These are phyloP conservation scores for Rosa hybrid DNA, from an alignment of 331 rosid species.

Conservation along the genomic window DNA sequence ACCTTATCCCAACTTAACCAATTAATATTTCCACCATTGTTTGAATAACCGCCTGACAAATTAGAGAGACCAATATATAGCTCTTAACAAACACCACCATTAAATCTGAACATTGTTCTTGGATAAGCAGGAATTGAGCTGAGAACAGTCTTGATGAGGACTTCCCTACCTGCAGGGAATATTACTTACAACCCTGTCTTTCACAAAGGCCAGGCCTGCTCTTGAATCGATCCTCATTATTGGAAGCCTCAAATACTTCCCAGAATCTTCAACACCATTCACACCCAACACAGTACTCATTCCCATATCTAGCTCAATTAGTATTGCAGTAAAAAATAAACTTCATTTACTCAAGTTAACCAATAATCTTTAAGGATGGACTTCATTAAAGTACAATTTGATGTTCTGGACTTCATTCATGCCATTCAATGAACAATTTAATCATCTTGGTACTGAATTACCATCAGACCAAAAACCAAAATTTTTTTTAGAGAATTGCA, in stretches of 20 bases:
- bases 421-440: neutral
- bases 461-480: neutral
- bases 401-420: neutral
- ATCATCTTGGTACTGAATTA: neutral
- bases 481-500: neutral
- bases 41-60: neutral
- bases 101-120: neutral
- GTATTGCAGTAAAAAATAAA: neutral
- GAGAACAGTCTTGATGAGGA: neutral
- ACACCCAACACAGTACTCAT: neutral
- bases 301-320: neutral
- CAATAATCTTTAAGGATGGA: neutral
- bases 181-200: neutral
- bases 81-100: neutral
- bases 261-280: neutral
- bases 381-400: neutral
- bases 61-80: neutral
- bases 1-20: neutral
- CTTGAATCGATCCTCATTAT: neutral
- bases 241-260: neutral
- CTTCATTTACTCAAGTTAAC: neutral
- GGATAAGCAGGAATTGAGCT: neutral
- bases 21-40: neutral
- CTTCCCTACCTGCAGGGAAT: neutral
- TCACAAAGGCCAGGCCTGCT: neutral